Evolutionary conservation across 768 basidiomycete species (phyloP).

Genomic region (Tephrocybe sp.): DNA sequence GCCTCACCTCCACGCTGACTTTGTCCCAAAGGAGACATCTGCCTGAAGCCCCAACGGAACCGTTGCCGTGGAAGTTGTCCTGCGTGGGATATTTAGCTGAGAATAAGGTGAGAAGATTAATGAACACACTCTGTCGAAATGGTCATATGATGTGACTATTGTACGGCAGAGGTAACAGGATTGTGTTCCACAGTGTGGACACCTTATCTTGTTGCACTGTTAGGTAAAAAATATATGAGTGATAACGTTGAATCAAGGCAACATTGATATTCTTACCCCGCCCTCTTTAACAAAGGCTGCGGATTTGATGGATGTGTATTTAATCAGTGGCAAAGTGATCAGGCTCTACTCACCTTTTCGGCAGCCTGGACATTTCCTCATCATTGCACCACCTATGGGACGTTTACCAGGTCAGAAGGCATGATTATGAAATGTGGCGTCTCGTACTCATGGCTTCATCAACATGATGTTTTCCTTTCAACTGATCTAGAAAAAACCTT

Average conservation of each 20-base stretch:
- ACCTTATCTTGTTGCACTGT: conserved; percentile 94
- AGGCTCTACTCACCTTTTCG: conserved; percentile 52
- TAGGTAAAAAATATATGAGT: conserved; percentile 2
- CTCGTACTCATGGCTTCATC: conserved; percentile 92
- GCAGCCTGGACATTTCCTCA: conserved; percentile 88
- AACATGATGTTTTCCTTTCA: conserved; percentile 64
- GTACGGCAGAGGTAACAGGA: conserved; percentile 86
- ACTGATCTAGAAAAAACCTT: neutral
- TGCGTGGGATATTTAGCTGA: conserved; percentile 12
- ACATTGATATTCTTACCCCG: conserved; percentile 49
- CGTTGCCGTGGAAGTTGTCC: conserved; percentile 21
- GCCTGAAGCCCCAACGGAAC: neutral
- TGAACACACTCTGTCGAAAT: conserved; percentile 56
- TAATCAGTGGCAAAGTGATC: neutral
- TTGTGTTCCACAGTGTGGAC: conserved; percentile 62
- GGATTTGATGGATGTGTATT: neutral
- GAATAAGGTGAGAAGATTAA: neutral
- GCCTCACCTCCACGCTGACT: conserved; percentile 50
- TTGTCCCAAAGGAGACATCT: conserved; percentile 70
- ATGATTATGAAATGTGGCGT: neutral
- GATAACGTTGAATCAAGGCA: neutral
- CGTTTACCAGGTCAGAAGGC: neutral
- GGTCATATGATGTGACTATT: conserved; percentile 70
- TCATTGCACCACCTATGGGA: conserved; percentile 65
- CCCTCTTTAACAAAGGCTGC: conserved; percentile 76